Conservation (phyloP, 495 filamentous ascomycete genomes). For the Daldinia vernicosa region DNA sequence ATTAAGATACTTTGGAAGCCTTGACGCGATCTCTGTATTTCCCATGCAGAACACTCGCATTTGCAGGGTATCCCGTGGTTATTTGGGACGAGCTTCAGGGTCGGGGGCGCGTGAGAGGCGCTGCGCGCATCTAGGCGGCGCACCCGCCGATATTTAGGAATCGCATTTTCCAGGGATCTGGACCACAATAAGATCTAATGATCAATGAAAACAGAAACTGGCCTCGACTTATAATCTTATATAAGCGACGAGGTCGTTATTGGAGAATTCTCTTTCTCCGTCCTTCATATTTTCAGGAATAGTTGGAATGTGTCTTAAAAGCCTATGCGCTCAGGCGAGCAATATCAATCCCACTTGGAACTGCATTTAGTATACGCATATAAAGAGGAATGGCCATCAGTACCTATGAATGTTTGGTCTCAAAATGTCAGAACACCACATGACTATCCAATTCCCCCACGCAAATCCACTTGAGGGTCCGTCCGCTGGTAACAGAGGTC, state of each 20-base stretch:
- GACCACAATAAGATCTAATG: constrained; percentile 25
- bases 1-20: constrained; percentile 20
- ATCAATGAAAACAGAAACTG: constrained; percentile 9
- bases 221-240: constrained; percentile 25
- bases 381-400: not conserved
- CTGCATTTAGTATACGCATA: not conserved
- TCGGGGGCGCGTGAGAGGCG: constrained; percentile 26
- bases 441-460: not conserved
- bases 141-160: constrained; percentile 27
- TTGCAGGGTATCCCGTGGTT: constrained; percentile 38
- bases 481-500: not conserved
- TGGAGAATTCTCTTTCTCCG: not conserved
- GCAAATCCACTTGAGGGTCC: not conserved
- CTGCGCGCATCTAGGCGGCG: constrained; percentile 28
- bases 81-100: constrained; percentile 25
- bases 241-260: not conserved
- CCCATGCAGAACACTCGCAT: constrained; percentile 36
- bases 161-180: constrained; percentile 32
- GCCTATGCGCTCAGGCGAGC: not conserved
- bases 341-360: constrained; percentile 11
- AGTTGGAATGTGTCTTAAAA: constrained; percentile 23
- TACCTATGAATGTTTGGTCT: constrained; percentile 1
- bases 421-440: not conserved
- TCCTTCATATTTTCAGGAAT: not conserved
- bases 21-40: constrained; percentile 34